These are phyloP conservation scores for Anthoceros angustus DNA, from an alignment of 225 moss, liverwort and hornwort species.

Conservation along the genomic window DNA sequence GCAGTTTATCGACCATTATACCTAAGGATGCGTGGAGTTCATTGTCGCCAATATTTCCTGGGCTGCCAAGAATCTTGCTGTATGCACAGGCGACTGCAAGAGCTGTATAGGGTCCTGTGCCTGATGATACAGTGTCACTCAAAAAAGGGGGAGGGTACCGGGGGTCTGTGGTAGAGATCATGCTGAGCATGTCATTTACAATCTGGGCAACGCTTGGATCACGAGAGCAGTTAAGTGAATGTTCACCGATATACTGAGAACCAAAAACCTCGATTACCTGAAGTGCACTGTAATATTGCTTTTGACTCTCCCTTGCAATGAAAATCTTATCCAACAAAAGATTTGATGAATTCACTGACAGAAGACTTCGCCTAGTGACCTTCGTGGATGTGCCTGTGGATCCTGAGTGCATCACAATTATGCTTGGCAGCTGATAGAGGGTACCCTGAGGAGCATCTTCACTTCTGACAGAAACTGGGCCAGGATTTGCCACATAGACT, in stretches of 20 bases:
- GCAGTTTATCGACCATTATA: slow-evolving; percentile 24
- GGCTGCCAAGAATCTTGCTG: slow-evolving; percentile 14
- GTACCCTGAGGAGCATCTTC: slow-evolving; percentile 35
- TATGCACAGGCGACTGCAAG: slow-evolving; percentile 19
- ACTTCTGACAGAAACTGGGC: slow-evolving; percentile 24
- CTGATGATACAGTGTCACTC: slow-evolving; percentile 22
- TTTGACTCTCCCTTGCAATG: neutral
- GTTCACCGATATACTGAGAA: neutral
- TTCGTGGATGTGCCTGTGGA: slow-evolving; percentile 7
- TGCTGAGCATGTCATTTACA: slow-evolving; percentile 27
- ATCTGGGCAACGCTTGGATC: slow-evolving; percentile 5
- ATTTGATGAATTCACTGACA: neutral
- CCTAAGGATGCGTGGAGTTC: slow-evolving; percentile 17
- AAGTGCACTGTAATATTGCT: neutral
- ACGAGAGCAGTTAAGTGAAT: neutral
- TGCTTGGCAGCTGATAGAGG: slow-evolving; percentile 24
- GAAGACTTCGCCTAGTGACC: slow-evolving; percentile 15
- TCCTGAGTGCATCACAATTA: slow-evolving; percentile 11
- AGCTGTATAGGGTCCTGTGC: slow-evolving; percentile 30
- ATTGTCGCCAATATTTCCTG: slow-evolving; percentile 15
- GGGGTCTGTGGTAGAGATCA: slow-evolving; percentile 19
- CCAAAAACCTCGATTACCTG: neutral
- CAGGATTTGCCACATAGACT: slow-evolving; percentile 32
- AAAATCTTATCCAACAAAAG: neutral
- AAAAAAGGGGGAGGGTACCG: slow-evolving; percentile 27